phyloP scores from a whole-genome alignment of 176 grass and related monocot species.

The Rhynchospora breviuscula region DNA sequence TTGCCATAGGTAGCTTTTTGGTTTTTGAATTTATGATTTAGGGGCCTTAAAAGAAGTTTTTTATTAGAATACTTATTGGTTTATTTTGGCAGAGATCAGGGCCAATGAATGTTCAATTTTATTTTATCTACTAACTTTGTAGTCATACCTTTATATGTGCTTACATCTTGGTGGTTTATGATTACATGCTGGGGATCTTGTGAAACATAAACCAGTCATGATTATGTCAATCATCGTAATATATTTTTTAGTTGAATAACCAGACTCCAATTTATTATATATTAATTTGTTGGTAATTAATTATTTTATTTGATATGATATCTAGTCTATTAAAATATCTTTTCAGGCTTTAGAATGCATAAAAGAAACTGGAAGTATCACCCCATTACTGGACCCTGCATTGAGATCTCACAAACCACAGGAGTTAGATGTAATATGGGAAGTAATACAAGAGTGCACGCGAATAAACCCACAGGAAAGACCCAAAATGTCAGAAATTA shows the following conservation, averaged over 20 bases:
- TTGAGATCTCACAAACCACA: conserved; percentile 11
- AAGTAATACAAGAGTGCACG: conserved; percentile 49
- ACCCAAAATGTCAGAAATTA: conserved; percentile 49
- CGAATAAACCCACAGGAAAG: conserved; percentile 40
- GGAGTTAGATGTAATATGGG: conserved; percentile 34
- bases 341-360: conserved; percentile 16
- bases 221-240: background rate
- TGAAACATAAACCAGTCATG: background rate
- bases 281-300: background rate
- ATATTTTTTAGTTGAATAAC: background rate
- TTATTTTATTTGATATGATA: background rate
- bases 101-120: background rate
- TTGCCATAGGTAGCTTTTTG: background rate
- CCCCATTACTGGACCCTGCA: conserved; percentile 3
- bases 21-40: no score
- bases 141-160: background rate
- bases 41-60: no score
- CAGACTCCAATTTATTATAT: background rate
- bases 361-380: conserved; percentile 18
- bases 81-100: background rate
- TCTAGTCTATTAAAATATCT: background rate
- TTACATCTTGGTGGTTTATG: background rate
- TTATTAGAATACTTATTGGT: background rate
- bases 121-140: background rate
- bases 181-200: background rate